phyloP scores from a whole-genome alignment of 2,329 filamentous ascomycete genomes.

The Xylaria sp. region DNA sequence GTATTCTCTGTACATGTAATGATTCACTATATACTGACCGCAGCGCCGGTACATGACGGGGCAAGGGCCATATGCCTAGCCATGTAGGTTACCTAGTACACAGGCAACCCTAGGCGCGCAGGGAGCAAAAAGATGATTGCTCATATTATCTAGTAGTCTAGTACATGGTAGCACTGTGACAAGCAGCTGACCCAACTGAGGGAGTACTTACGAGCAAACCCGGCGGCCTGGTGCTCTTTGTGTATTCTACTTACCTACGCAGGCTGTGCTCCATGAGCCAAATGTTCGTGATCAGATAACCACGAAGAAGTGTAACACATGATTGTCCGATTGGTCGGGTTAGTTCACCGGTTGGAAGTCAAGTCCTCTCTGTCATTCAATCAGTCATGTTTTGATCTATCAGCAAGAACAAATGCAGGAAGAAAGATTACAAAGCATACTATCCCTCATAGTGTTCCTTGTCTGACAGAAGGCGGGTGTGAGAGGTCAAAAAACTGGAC shows the following conservation, averaged over 20 bases:
- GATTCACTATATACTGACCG: background rate
- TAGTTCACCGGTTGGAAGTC: constrained; percentile 25
- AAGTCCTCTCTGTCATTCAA: constrained; percentile 8
- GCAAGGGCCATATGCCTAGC: constrained; percentile 4
- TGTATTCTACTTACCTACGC: constrained; percentile 10
- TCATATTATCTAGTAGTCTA: constrained; percentile 17
- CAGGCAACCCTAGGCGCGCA: no score
- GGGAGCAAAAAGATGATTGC: constrained; percentile 25
- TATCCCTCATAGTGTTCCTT: background rate
- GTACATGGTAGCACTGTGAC: constrained; percentile 19
- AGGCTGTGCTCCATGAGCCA: no score
- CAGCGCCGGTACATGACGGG: constrained; percentile 2
- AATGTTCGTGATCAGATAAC: constrained; percentile 11
- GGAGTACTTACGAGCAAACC: background rate
- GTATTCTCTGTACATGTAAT: background rate
- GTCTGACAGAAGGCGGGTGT: background rate
- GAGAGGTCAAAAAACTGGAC: background rate
- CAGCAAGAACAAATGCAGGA: constrained; percentile 14
- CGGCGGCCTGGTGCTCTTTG: background rate
- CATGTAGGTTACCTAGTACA: background rate
- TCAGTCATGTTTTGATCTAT: background rate
- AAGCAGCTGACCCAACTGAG: constrained; percentile 16
- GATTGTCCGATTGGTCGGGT: constrained; percentile 25
- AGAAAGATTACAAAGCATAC: background rate
- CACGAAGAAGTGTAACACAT: constrained; percentile 5